These are phyloP conservation scores for Lyophyllum atratum DNA, from an alignment of 768 basidiomycete genomes.

Conservation along the genomic window DNA sequence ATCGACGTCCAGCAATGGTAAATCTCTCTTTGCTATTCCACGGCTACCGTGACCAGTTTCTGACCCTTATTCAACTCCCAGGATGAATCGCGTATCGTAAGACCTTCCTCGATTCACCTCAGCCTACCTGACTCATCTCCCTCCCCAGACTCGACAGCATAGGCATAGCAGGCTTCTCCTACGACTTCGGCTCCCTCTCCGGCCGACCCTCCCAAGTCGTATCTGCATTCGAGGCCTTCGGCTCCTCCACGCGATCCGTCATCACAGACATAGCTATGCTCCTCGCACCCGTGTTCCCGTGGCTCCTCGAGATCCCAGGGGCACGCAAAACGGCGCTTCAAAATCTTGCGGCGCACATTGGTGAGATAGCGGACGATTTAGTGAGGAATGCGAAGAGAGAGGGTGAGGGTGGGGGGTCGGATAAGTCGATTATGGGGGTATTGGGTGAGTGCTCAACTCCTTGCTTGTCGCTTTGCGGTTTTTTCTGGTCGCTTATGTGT, in stretches of 20 bases:
- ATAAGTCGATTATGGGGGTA: slow-evolving; percentile 26
- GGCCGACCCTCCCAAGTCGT: slow-evolving; percentile 36
- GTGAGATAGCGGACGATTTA: slow-evolving; percentile 29
- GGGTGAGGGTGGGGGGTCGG: slow-evolving; percentile 8
- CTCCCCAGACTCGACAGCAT: slow-evolving; percentile 45
- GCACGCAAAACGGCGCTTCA: not conserved
- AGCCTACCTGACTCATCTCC: not conserved
- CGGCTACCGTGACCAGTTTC: too few species aligned
- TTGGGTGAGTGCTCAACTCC: slow-evolving; percentile 17
- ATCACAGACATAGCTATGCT: not conserved
- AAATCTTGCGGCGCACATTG: not conserved
- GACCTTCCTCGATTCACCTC: slow-evolving; percentile 1
- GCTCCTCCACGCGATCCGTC: not conserved
- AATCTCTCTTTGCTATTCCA: not conserved
- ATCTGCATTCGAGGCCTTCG: slow-evolving; percentile 31
- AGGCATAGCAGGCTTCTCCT: slow-evolving; percentile 51
- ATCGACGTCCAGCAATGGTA: not conserved
- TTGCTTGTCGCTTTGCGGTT: not conserved
- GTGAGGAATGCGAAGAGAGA: slow-evolving; percentile 25
- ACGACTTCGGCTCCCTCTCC: slow-evolving; percentile 47
- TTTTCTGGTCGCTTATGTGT: not conserved
- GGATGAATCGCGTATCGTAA: slow-evolving; percentile 46
- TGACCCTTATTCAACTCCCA: not conserved
- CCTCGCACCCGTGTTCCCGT: not conserved
- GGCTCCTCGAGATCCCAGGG: not conserved